Percentiles rank a stretch among this genome's conserved stretches.
Conservation (phyloP, 495 filamentous ascomycete species). For the Amorphotheca resinae region DNA sequence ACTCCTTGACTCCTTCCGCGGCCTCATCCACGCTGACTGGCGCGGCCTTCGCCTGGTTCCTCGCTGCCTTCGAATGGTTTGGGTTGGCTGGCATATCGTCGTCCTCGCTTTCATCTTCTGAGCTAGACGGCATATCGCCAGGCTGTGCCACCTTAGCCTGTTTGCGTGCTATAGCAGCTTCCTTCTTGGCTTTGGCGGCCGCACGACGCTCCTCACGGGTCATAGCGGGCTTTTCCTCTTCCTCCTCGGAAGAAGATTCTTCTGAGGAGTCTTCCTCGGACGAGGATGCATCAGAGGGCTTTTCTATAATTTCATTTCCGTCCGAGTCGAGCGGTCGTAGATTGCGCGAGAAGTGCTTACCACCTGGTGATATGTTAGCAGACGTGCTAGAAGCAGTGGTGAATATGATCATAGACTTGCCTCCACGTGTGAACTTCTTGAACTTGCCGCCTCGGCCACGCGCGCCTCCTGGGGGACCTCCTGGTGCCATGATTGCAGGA, state of each 20-base stretch:
- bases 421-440: constrained; percentile 83
- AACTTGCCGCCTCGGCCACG: constrained; percentile 83
- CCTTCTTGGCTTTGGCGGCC: constrained; percentile 83
- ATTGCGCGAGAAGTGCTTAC: constrained; percentile 87
- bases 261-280: constrained; percentile 37
- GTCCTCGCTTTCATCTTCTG: constrained; percentile 50
- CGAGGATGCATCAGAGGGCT: constrained; percentile 37
- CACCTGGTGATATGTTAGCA: constrained; percentile 42
- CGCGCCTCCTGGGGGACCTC: constrained; percentile 36
- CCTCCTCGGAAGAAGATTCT: constrained; percentile 35
- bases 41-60: constrained; percentile 34
- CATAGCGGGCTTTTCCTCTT: constrained; percentile 38
- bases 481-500: constrained; percentile 42
- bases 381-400: neutral
- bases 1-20: constrained; percentile 34
- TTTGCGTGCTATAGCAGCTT: constrained; percentile 67
- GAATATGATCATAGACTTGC: constrained; percentile 33
- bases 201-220: constrained; percentile 81
- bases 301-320: constrained; percentile 60
- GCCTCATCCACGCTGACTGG: constrained; percentile 30
- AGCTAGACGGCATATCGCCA: constrained; percentile 70
- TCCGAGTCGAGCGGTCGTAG: constrained; percentile 77
- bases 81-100: constrained; percentile 72
- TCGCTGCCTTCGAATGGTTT: constrained; percentile 66
- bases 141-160: constrained; percentile 51